Conservation (phyloP, 2,329 filamentous ascomycete genomes). For the Fusarium tupiense region DNA sequence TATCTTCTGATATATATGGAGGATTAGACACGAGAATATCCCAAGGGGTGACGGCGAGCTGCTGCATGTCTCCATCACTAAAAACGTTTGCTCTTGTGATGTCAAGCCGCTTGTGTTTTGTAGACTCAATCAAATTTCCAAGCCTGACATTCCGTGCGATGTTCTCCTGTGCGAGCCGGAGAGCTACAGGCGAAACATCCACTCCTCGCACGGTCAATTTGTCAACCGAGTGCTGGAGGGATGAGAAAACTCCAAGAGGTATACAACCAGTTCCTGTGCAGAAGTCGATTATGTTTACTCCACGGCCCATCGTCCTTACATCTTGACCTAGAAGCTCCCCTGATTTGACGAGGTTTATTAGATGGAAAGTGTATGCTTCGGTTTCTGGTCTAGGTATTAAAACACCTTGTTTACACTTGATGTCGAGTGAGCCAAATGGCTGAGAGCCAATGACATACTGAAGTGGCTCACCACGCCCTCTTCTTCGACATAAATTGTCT, state of each 20-base stretch:
- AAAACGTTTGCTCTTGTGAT: constrained; percentile 65
- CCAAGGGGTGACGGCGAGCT: constrained; percentile 43
- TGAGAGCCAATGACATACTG: constrained; percentile 92
- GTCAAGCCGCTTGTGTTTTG: constrained; percentile 44
- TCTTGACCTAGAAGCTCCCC: constrained; percentile 13
- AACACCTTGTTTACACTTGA: constrained; percentile 79
- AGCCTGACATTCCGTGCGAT: constrained; percentile 57
- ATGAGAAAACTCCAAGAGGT: constrained; percentile 75
- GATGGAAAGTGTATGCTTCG: constrained; percentile 70
- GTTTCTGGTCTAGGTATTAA: constrained; percentile 87
- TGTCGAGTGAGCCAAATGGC: constrained; percentile 85
- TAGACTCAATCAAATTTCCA: constrained; percentile 36
- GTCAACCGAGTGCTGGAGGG: constrained; percentile 58
- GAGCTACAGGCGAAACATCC: constrained; percentile 75
- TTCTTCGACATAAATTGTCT: constrained; percentile 56
- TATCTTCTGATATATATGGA: constrained; percentile 79
- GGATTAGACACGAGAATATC: constrained; percentile 89
- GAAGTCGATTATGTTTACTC: constrained; percentile 78
- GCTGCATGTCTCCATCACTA: constrained; percentile 49
- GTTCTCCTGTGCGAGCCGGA: constrained; percentile 74
- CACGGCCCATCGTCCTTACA: constrained; percentile 13
- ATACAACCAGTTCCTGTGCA: constrained; percentile 96
- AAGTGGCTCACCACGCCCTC: constrained; percentile 75
- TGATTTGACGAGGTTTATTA: constrained; percentile 58
- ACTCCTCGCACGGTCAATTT: constrained; percentile 70